Conservation (phyloP, 176 grass and related monocot genomes). For the Avena sativa region DNA sequence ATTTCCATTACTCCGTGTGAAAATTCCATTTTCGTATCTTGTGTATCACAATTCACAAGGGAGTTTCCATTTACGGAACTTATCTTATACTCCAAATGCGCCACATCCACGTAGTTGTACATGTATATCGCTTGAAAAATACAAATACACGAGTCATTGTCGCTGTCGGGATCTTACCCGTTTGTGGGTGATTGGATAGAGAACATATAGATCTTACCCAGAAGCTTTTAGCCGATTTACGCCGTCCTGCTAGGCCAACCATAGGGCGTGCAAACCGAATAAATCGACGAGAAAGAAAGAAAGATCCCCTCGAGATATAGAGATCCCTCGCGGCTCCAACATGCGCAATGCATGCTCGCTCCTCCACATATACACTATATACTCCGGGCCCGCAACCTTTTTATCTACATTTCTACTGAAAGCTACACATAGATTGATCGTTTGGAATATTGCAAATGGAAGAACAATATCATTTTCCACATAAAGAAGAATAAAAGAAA, state of each 20-base stretch:
- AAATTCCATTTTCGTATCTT: no score
- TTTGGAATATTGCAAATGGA: not conserved
- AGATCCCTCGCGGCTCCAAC: conserved; percentile 19
- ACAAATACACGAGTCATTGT: not conserved
- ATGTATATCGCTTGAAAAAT: not conserved
- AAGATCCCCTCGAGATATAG: conserved; percentile 30
- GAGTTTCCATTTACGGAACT: not conserved
- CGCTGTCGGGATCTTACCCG: conserved; percentile 20
- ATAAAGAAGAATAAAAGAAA: not conserved
- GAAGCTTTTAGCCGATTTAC: conserved; percentile 45
- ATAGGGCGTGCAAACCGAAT: conserved; percentile 43
- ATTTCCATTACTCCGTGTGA: no score
- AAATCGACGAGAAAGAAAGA: not conserved
- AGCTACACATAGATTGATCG: conserved; percentile 21
- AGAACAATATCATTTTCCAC: conserved; percentile 16
- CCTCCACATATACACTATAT: conserved; percentile 27
- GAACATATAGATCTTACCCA: conserved; percentile 12
- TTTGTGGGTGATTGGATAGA: conserved; percentile 6
- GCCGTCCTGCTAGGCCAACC: not conserved
- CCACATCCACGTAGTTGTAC: not conserved
- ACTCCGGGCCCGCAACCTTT: conserved; percentile 10
- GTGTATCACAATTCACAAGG: not conserved
- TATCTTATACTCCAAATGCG: not conserved
- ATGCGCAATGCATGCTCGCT: conserved; percentile 15
- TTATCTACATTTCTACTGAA: conserved; percentile 33